Evolutionary conservation across 2,329 filamentous ascomycete genomes (phyloP), one percentile per base, ranked within the genome.

Genomic region (Curvularia lunata): DNA sequence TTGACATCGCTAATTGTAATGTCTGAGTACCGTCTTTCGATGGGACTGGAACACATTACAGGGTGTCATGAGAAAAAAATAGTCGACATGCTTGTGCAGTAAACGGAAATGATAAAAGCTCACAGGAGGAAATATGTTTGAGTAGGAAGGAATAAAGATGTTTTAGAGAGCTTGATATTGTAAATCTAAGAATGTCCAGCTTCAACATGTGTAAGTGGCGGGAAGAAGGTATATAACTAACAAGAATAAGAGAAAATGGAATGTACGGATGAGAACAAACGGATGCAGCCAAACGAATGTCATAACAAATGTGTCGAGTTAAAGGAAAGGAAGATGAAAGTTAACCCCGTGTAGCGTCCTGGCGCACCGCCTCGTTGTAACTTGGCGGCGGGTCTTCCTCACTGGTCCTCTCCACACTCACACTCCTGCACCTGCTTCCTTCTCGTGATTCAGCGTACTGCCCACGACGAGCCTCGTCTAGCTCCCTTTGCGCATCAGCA

Each of bases 381-480:
- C 56, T 54, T 16, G 59, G 56, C 13, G 61, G 67, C 37, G 62
- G 56, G 3, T 62, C 64, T 13, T 66, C 64, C 48, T 49, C 45
- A 51, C 43, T 38, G 3, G 37, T 16, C 40, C 59, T 58, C 40
- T 65, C 63, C 2, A 55, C 57, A 40, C 62, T 65, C 28, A 56
- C 28, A 54, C 63, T 68, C n/a, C 57, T 52, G 12, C 59, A 52
- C 37, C 61, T 50, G 32, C n/a, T 27, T 18, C 43, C 41, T 25
- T 60, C 50, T 34, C 53, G 51, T 18, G 38, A 38, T 18, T 30
- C 50, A 28, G 49, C 45, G 27, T 54, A 42, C 30, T 62, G 37
- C 21, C 58, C 63, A n/a, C 40, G 48, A 42, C 52, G 56, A 8
- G 57, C 58, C 42, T 54, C 59, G 25, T 54, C 37, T 10, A 50